Percentiles rank a stretch among this genome's conserved stretches.
Conservation (phyloP, 257 asterid genomes). For the Coffea eugenioides region DNA sequence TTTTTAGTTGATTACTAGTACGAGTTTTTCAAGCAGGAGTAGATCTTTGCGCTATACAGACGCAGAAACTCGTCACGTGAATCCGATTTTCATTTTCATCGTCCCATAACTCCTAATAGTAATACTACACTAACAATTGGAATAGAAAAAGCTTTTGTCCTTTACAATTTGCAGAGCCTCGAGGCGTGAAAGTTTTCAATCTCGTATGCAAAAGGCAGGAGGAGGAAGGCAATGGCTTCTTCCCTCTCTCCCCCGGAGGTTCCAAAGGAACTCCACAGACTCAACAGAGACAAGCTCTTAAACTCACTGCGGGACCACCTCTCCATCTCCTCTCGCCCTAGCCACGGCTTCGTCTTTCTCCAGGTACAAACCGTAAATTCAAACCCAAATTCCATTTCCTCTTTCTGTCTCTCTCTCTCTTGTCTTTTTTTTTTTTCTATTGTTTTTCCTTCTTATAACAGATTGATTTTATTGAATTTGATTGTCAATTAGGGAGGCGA, state of each 20-base stretch:
- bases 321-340: constrained; percentile 49
- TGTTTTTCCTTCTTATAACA: not conserved
- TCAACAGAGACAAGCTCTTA: constrained; percentile 67
- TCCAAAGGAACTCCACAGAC: constrained; percentile 57
- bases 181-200: too few species aligned
- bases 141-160: too few species aligned
- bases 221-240: constrained; percentile 43
- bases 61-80: too few species aligned
- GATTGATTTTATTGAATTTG: constrained; percentile 11
- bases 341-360: constrained; percentile 60
- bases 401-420: not conserved
- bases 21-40: too few species aligned
- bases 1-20: too few species aligned
- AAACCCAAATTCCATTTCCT: not conserved
- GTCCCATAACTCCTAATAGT: too few species aligned
- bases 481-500: constrained; percentile 66
- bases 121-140: too few species aligned
- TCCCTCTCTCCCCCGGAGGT: constrained; percentile 70
- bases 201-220: too few species aligned
- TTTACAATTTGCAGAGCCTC: too few species aligned
- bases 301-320: constrained; percentile 60
- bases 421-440: not conserved
- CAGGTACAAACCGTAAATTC: constrained; percentile 39
- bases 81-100: too few species aligned
- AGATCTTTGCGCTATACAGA: too few species aligned